Conservation (phyloP, 768 basidiomycete genomes). For the Podaxis sp. region DNA sequence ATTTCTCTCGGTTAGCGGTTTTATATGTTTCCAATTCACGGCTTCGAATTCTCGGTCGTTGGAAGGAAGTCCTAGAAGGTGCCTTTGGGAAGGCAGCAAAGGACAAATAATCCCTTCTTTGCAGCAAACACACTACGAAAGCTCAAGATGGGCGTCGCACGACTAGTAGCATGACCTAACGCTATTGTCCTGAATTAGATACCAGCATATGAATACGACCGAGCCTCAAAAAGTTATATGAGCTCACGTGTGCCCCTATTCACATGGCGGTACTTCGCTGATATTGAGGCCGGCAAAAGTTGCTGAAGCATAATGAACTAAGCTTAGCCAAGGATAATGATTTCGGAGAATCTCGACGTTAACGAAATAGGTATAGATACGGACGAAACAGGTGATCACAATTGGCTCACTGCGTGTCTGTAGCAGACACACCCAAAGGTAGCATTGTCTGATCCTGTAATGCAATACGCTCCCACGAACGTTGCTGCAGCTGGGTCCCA, state of each 20-base stretch:
- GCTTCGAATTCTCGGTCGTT: background rate
- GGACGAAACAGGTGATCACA: background rate
- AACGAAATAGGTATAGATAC: background rate
- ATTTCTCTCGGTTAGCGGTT: background rate
- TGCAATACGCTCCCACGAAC: slow-evolving; percentile 47
- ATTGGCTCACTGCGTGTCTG: slow-evolving; percentile 23
- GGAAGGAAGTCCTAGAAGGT: background rate
- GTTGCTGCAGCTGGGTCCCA: slow-evolving; percentile 47
- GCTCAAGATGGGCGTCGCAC: background rate
- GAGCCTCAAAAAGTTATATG: background rate
- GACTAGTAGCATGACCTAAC: background rate
- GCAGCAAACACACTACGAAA: background rate
- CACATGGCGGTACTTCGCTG: background rate
- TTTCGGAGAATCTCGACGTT: background rate
- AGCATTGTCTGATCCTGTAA: slow-evolving; percentile 54
- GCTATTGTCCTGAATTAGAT: background rate
- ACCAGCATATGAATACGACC: background rate
- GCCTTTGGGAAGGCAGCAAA: background rate
- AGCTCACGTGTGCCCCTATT: background rate
- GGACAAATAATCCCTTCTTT: background rate
- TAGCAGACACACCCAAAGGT: slow-evolving; percentile 49
- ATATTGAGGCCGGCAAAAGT: background rate
- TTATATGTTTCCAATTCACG: background rate
- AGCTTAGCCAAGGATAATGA: background rate
- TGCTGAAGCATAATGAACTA: background rate